Evolutionary conservation across 768 basidiomycete genomes (phyloP).

Genomic region (Phaffia tasmanica): DNA sequence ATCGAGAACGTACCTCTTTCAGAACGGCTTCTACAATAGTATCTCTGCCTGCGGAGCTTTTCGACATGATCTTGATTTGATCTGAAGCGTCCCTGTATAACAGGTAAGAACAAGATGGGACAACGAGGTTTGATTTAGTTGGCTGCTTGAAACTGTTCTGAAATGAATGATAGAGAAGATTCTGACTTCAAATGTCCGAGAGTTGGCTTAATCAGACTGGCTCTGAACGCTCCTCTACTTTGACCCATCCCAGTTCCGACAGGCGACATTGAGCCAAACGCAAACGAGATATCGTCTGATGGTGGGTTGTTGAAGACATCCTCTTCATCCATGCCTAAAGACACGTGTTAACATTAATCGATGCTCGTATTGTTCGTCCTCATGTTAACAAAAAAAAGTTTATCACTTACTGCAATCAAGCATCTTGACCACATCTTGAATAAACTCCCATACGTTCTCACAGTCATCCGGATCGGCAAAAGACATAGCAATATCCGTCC

Average conservation of each 20-base stretch:
- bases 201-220: no score
- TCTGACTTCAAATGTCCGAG: neutral
- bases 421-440: constrained; percentile 78
- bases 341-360: no score
- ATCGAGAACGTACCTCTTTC: constrained; percentile 52
- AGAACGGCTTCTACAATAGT: constrained; percentile 82
- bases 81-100: constrained; percentile 38
- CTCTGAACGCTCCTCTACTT: no score
- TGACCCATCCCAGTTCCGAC: no score
- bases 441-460: constrained; percentile 94
- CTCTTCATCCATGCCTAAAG: no score
- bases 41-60: constrained; percentile 64
- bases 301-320: no score
- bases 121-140: no score
- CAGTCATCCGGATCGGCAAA: constrained; percentile 96
- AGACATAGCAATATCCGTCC: constrained; percentile 87
- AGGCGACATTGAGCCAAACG: no score
- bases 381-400: neutral
- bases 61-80: constrained; percentile 56
- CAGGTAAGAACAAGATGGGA: no score
- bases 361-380: no score
- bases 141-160: neutral
- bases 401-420: constrained; percentile 19
- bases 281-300: no score
- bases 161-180: neutral